Conservation (phyloP, 176 grass and related monocot species). For the Carex cristatella region DNA sequence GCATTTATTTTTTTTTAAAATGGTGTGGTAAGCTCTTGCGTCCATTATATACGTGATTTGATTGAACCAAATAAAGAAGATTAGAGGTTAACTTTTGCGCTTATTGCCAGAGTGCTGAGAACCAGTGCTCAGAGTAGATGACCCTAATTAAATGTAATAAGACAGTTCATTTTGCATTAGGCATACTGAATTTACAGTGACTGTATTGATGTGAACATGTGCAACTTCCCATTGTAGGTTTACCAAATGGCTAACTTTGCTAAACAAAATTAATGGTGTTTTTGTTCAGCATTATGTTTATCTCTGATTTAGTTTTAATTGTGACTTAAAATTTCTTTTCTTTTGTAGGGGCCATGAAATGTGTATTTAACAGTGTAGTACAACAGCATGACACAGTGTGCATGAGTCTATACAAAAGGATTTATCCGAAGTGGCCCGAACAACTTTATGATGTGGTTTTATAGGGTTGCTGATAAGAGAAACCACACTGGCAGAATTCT, state of each 20-base stretch:
- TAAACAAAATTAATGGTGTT: neutral
- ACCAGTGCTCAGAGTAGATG: neutral
- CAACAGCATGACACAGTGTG: constrained; percentile 95
- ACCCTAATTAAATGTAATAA: neutral
- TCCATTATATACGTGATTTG: neutral
- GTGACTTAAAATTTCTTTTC: neutral
- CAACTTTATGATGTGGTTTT: constrained; percentile 31
- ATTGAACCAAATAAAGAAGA: neutral
- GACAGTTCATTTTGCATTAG: neutral
- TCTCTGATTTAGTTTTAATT: neutral
- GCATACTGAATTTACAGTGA: neutral
- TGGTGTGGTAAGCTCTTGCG: neutral
- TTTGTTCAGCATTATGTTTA: neutral
- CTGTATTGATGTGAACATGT: neutral
- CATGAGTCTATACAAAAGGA: constrained; percentile 81
- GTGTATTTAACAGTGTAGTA: constrained; percentile 75
- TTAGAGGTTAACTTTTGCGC: neutral
- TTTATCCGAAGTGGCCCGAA: constrained; percentile 89
- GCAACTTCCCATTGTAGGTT: neutral
- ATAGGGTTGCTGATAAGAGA: neutral
- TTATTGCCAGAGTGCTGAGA: neutral
- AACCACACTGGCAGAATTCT: neutral
- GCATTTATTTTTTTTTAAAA: neutral
- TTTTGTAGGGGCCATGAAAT: constrained; percentile 77
- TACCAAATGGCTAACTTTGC: neutral